Evolutionary conservation across 108 stramenopile genomes (phyloP).

Genomic region (Epipyxis sp.): DNA sequence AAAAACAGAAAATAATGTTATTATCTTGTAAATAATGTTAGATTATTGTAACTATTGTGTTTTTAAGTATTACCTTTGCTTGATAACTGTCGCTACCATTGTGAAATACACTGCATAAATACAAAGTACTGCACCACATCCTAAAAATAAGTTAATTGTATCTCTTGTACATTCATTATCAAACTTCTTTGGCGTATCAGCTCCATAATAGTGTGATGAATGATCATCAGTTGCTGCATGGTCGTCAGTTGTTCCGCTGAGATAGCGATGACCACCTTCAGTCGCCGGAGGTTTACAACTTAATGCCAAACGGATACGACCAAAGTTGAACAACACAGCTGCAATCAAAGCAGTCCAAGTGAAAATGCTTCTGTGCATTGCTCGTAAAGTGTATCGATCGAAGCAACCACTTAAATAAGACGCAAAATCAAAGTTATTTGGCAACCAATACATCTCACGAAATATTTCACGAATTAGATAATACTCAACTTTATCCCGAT

Average conservation of each 20-base stretch:
- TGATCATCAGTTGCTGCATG: no score
- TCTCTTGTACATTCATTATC: background rate
- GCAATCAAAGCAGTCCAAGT: background rate
- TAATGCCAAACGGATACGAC: constrained; percentile 15
- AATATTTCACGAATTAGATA: background rate
- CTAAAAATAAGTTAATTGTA: background rate
- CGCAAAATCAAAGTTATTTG: constrained; percentile 15
- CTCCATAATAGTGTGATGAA: no score
- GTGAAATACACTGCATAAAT: no score
- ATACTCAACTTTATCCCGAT: background rate
- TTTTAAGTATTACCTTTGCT: no score
- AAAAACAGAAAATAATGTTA: no score
- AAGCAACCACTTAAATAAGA: constrained; percentile 21
- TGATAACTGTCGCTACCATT: no score
- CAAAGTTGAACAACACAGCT: background rate
- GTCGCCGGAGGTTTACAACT: background rate
- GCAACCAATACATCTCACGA: constrained; percentile 26
- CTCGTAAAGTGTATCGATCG: background rate
- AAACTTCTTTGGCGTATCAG: no score
- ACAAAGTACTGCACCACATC: background rate
- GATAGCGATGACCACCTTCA: constrained; percentile 15
- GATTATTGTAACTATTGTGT: no score
- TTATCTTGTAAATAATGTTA: no score
- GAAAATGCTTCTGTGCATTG: constrained; percentile 4
- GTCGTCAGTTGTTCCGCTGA: no score